Evolutionary conservation across 495 filamentous ascomycete genomes (phyloP), one percentile per base, ranked within the genome.

Genomic region (Hyaloscypha hepaticicola): DNA sequence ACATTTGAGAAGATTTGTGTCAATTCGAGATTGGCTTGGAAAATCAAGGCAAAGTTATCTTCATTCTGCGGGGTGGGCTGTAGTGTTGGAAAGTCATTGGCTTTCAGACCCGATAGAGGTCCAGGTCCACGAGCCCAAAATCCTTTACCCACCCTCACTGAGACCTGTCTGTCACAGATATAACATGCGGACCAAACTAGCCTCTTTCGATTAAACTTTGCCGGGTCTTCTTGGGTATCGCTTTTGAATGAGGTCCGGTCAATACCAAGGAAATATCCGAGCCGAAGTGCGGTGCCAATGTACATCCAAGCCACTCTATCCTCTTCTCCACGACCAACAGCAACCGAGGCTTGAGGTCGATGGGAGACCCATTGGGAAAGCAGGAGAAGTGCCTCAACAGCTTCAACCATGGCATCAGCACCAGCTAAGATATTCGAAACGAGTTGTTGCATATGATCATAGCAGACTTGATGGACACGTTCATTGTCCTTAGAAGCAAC

Each of bases 301-400:
- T 88, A 85, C 85, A 88, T 88, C 86, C 86, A 89, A 3, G 84
- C 83, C 33, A 85, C 84, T 49, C 85, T 79, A 66, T 89, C 86
- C 72, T 89, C 86, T 72, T 88, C 84, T 11, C 85, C 86, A 29
- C 83, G 78, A 0, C 86, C 86, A 16, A 88, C 83, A 21, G 80
- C 76, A 63, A 83, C 81, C 66, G 80, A 63, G 50, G 75, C 77
- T 19, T 82, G 77, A 5, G 83, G 76, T 5, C 82, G 82, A 38
- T 88, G 86, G 0, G 86, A 85, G 41, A 85, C 85, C 85, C 85
- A 88, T 69, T 88, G 85, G 1, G 85, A 86, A 16, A 87, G 77
- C 11, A 88, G 69, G 9, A 88, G 76, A 8, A 88, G 74, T 26
- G 86, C 82, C 69, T 88, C 85, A n/a, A 87, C 84, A 19, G 85